Evolutionary conservation across 2,329 filamentous ascomycete species (phyloP).

Genomic region (Sclerotinia glacialis): DNA sequence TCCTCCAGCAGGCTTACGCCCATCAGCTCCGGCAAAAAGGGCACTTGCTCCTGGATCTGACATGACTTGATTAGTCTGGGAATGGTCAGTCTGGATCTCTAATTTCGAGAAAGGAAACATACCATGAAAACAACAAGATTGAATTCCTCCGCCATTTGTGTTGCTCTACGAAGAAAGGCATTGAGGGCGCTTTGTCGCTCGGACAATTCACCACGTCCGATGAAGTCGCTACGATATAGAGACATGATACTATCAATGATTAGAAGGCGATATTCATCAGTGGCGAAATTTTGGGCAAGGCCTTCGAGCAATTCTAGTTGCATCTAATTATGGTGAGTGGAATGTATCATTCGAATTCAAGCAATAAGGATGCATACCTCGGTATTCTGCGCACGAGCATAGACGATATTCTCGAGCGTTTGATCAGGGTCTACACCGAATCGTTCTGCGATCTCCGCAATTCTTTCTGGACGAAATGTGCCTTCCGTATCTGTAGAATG

Average conservation of each 20-base stretch:
- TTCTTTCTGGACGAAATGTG: slow-evolving; percentile 65
- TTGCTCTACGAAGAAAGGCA: slow-evolving; percentile 60
- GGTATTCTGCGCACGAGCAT: slow-evolving; percentile 62
- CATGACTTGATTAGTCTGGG: slow-evolving; percentile 67
- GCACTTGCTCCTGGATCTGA: slow-evolving; percentile 67
- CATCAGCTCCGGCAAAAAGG: slow-evolving; percentile 65
- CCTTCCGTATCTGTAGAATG: slow-evolving; percentile 53
- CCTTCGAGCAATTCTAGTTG: slow-evolving; percentile 59
- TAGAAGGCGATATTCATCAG: slow-evolving; percentile 62
- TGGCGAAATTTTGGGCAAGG: slow-evolving; percentile 58
- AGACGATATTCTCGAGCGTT: slow-evolving; percentile 65
- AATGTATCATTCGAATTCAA: not conserved
- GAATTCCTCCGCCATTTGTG: slow-evolving; percentile 67
- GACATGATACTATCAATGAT: slow-evolving; percentile 71
- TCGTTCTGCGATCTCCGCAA: slow-evolving; percentile 63
- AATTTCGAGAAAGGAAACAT: slow-evolving; percentile 31
- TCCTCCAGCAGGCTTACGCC: slow-evolving; percentile 64
- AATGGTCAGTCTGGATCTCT: not conserved
- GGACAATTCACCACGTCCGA: slow-evolving; percentile 63
- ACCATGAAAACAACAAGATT: slow-evolving; percentile 64
- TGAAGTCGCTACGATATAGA: slow-evolving; percentile 65
- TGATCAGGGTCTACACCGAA: slow-evolving; percentile 58
- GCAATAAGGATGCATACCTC: slow-evolving; percentile 43
- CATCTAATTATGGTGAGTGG: slow-evolving; percentile 45
- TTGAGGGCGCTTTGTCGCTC: slow-evolving; percentile 68